These are phyloP conservation scores for Ogataea ramenticola DNA, from an alignment of 805 yeast genomes.

Conservation along the genomic window DNA sequence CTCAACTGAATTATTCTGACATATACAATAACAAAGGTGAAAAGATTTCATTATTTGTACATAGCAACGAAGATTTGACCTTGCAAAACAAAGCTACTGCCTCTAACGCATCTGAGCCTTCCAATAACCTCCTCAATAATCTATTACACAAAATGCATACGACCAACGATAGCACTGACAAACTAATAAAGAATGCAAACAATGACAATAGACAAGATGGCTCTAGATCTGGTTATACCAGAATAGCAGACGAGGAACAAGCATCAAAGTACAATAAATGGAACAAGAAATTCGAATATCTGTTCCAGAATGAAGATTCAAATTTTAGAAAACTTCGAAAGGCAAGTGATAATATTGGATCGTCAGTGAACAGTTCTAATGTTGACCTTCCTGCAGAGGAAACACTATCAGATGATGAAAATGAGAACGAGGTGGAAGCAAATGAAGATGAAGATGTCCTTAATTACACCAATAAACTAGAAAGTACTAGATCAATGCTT, in stretches of 20 bases:
- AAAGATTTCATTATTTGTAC: conserved; percentile 35
- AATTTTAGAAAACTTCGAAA: conserved; percentile 24
- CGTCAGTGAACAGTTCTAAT: background rate
- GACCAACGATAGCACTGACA: conserved; percentile 15
- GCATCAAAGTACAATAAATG: conserved; percentile 57
- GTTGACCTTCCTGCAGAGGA: conserved; percentile 7
- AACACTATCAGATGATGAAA: conserved; percentile 19
- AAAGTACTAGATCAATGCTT: conserved; percentile 73
- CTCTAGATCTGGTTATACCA: conserved; percentile 72
- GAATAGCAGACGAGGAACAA: conserved; percentile 82
- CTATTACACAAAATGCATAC: conserved; percentile 1
- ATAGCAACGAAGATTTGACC: conserved; percentile 17
- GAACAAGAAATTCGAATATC: conserved; percentile 45
- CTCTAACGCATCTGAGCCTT: conserved; percentile 8
- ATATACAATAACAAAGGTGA: conserved; percentile 78
- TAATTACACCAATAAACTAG: conserved; percentile 56
- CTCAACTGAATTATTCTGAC: conserved; percentile 61
- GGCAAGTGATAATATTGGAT: conserved; percentile 7
- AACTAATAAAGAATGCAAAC: conserved; percentile 7
- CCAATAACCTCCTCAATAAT: background rate
- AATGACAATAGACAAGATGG: conserved; percentile 24
- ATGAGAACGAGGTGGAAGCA: conserved; percentile 22
- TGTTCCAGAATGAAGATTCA: conserved; percentile 31
- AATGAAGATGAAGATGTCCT: conserved; percentile 23
- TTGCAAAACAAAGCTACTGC: background rate